Base-by-base conservation (phyloP, 805 yeast genomes). In the Schwanniomyces pseudopolymorphus region DNA sequence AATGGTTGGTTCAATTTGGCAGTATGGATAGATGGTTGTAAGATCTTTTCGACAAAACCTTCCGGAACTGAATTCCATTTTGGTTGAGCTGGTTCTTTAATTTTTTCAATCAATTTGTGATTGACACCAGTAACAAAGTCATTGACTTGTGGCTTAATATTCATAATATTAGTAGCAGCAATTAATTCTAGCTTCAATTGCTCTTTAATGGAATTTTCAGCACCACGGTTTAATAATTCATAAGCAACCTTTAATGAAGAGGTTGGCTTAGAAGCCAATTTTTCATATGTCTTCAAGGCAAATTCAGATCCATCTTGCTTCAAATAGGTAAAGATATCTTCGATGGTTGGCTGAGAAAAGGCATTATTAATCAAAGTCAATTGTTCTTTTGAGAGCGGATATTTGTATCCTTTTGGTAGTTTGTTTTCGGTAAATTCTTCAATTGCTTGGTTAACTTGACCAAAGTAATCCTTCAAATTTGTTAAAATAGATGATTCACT, bases 221-320 rank as follows among this genome's bases (percentile, higher is more conserved):
- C 61, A 43, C 89, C 88, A 49, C 77, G 72, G 57, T 85, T 80
- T 63, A 90, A 70, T 51, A 88, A 73, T 48, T 82, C 85, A 53
- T 83, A 76, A 2, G 88, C 82, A 35, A 90, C 82, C 59, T 85
- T 83, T 54, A 89, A 71, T 16, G 96, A 85, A n/a, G 88, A 74
- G 39, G 88, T 87, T 4, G 96, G 87, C 64, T 90, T 87, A 41
- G 77, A 67, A 40, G 70, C 66, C 51, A 92, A 72, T 20, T 78
- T 82, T 38, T 74, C 74, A 45, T 77, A 68, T 1, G 87, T 81
- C 45, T 74, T 61, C 24, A 63, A 51, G 7, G 96, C 91, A 69
- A 92, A 92, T 40, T 75, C 79, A 8, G 85, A 74, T 14, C 83
- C 83, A 47, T 80, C 81, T 21, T 67, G 63, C 38, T 67, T 54